A percentile compares a stretch with the other conserved stretches of the same genome.
Conservation (phyloP, 1,284 basidiomycete genomes). For the Meira nashicola region DNA sequence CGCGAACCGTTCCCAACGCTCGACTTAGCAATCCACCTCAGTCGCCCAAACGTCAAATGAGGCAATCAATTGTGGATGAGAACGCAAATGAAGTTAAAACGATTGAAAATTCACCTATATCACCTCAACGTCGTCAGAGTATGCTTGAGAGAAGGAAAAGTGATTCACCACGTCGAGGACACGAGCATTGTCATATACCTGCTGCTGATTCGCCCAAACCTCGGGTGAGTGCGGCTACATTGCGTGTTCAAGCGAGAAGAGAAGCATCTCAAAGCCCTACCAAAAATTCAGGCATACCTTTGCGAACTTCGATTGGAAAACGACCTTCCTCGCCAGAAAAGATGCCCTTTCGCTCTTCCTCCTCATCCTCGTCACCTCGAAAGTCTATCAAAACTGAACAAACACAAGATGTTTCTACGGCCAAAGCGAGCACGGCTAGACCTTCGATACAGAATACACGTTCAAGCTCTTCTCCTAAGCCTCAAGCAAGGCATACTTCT, state of each 20-base stretch:
- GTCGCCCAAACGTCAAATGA: too few relatives aligned
- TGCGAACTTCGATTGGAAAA: neutral
- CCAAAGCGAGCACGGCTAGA: too few relatives aligned
- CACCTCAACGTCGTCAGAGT: too few relatives aligned
- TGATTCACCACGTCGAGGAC: constrained; percentile 7
- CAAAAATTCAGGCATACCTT: neutral
- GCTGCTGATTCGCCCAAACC: neutral
- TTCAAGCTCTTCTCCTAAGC: too few relatives aligned
- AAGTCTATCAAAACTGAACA: too few relatives aligned
- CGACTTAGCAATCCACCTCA: neutral
- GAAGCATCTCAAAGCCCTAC: neutral
- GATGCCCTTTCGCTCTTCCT: neutral
- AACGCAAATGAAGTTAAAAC: too few relatives aligned
- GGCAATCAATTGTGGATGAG: too few relatives aligned
- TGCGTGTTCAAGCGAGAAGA: neutral
- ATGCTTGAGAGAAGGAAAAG: too few relatives aligned
- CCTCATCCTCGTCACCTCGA: neutral
- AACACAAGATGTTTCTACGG: too few relatives aligned
- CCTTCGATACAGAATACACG: too few relatives aligned
- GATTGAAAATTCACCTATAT: too few relatives aligned
- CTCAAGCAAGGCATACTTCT: too few relatives aligned
- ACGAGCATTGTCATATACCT: neutral
- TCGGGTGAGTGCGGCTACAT: neutral
- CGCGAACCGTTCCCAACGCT: neutral
- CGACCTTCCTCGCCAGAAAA: neutral